Evolutionary conservation across 1,284 basidiomycete genomes (phyloP), one percentile per base, ranked within the genome.

Genomic region (Schizophyllum commune): DNA sequence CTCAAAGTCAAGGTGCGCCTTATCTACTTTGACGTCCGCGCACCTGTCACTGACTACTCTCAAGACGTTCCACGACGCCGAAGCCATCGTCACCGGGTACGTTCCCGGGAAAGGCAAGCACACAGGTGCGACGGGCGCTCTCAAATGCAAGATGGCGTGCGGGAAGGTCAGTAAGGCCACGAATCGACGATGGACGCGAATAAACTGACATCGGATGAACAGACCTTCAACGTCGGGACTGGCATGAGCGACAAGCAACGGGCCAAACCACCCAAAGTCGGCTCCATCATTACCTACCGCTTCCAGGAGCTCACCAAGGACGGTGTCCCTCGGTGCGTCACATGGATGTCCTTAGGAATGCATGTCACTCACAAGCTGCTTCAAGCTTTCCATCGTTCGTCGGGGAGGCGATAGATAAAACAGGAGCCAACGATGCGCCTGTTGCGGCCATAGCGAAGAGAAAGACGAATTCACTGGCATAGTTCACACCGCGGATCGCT

Each of bases 271-370:
- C 82, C 82, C 0, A 79, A 81, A 65, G 70, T 87, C 55, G 85
- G 86, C 1, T 71, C 78, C 1, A 84, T 88, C 65, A 80, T 88
- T 61, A 78, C 76, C 0, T 88, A 88, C 70, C 76, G 84, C 33
- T 88, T 88, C 71, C 84, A 86, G 65, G 85, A 88, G 68, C 72
- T 88, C 53, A 86, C 84, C 1, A 78, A 77, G 62, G 80, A 83
- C 66, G 79, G 79, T 1, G 80, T 83, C 3, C 83, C 83, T 19
- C 74, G 83, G 83, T 81, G 59, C 33, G 72, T 67, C 1, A 32
- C 58, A 56, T 34, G 19, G 17, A 13, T 32, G 17, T n/a, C 15
- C 59, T 52, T 13, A 7, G 17, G 22, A 39, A 57, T 6, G 8
- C 27, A 55, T 17, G 55, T 17, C 56, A 19, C 17, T 33, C 21